Evolutionary conservation across 805 yeast genomes (phyloP).

Genomic region (Yarrowia phangngaensis): DNA sequence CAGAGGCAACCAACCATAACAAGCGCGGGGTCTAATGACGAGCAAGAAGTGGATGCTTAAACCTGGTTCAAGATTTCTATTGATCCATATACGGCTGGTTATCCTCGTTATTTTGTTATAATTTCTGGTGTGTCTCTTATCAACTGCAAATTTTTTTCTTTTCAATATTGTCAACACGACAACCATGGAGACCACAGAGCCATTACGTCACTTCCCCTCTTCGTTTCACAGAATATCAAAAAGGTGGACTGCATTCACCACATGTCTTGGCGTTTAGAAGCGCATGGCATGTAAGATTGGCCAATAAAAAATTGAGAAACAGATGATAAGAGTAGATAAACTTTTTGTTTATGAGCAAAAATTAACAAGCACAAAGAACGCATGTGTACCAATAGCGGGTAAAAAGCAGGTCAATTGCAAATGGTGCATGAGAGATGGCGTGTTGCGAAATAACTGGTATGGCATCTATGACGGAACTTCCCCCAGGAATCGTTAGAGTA

Average conservation of each 20-base stretch:
- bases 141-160: too few relatives aligned
- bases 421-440: conserved; percentile 25
- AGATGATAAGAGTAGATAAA: conserved; percentile 21
- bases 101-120: too few relatives aligned
- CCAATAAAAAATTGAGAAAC: conserved; percentile 17
- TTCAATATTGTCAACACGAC: too few relatives aligned
- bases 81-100: too few relatives aligned
- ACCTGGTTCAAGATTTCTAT: too few relatives aligned
- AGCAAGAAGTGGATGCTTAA: too few relatives aligned
- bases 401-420: conserved; percentile 4
- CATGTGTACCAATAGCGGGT: conserved; percentile 20
- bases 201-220: neutral
- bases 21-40: too few relatives aligned
- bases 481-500: too few relatives aligned
- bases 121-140: too few relatives aligned
- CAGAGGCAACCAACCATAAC: too few relatives aligned
- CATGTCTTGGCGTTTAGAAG: conserved; percentile 17
- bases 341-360: conserved; percentile 15
- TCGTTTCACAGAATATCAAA: conserved; percentile 1
- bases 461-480: neutral
- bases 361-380: conserved; percentile 18
- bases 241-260: conserved; percentile 21
- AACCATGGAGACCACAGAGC: too few relatives aligned
- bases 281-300: conserved; percentile 11
- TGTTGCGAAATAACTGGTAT: neutral